These are phyloP conservation scores for Diospyros kaki DNA, from an alignment of 148 eudicot genomes.

Conservation along the genomic window DNA sequence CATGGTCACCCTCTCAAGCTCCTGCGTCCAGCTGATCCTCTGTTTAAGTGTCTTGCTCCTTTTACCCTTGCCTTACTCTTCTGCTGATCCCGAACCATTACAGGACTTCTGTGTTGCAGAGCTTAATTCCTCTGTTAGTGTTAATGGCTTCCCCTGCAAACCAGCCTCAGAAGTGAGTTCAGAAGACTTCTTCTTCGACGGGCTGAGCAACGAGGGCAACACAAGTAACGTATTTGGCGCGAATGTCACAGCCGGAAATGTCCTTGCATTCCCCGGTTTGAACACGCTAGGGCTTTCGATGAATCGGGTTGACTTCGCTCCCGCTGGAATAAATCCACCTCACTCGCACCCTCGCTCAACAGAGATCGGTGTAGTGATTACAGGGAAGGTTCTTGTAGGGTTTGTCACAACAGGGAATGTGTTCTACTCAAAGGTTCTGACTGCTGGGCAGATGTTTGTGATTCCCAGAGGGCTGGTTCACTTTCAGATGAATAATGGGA, in stretches of 20 bases:
- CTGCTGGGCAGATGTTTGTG: slow-evolving; percentile 41
- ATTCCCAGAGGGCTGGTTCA: slow-evolving; percentile 42
- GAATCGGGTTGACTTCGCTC: slow-evolving; percentile 36
- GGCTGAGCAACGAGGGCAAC: slow-evolving; percentile 30
- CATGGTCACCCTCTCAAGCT: not conserved
- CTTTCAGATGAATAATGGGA: slow-evolving; percentile 40
- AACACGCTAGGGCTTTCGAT: slow-evolving; percentile 46
- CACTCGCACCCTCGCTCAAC: slow-evolving; percentile 43
- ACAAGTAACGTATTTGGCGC: slow-evolving; percentile 23
- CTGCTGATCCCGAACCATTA: slow-evolving; percentile 34
- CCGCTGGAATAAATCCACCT: slow-evolving; percentile 41
- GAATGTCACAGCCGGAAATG: slow-evolving; percentile 23
- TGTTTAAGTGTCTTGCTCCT: slow-evolving; percentile 14
- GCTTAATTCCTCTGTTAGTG: slow-evolving; percentile 9
- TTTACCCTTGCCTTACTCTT: slow-evolving; percentile 9
- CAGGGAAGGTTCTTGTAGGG: slow-evolving; percentile 39
- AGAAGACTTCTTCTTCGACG: slow-evolving; percentile 39
- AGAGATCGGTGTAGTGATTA: slow-evolving; percentile 27
- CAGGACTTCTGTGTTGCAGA: slow-evolving; percentile 46
- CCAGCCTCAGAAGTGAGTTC: slow-evolving; percentile 27
- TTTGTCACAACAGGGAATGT: slow-evolving; percentile 33
- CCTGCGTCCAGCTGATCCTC: slow-evolving; percentile 3
- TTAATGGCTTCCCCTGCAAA: slow-evolving; percentile 41
- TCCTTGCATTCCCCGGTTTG: slow-evolving; percentile 34
- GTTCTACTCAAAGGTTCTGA: slow-evolving; percentile 26